A percentile compares a stretch with the other conserved stretches of the same genome.
Evolutionary conservation across 2,329 filamentous ascomycete genomes (phyloP).

Genomic region (Fonsecaea pugnacius): DNA sequence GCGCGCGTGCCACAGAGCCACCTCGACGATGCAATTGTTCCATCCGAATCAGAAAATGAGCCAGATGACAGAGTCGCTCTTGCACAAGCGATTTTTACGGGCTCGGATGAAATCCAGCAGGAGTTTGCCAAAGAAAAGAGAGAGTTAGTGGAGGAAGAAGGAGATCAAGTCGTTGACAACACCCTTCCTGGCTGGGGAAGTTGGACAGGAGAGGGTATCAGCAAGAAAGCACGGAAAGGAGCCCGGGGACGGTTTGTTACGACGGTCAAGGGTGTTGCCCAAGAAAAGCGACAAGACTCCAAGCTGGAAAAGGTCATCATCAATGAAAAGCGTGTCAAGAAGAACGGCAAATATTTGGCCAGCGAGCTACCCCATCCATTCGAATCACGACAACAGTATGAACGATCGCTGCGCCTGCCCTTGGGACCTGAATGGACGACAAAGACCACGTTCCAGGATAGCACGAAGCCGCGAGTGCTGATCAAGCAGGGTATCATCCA

Average conservation of each 20-base stretch:
- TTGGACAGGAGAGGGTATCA: slow-evolving; percentile 85
- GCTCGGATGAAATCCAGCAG: slow-evolving; percentile 63
- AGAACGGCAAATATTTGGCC: slow-evolving; percentile 89
- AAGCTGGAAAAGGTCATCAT: slow-evolving; percentile 86
- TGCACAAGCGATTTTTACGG: slow-evolving; percentile 83
- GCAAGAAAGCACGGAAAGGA: slow-evolving; percentile 63
- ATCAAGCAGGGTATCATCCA: slow-evolving; percentile 89
- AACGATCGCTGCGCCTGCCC: slow-evolving; percentile 81
- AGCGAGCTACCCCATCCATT: slow-evolving; percentile 84
- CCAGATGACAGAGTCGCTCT: slow-evolving; percentile 60
- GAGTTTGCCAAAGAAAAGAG: slow-evolving; percentile 83
- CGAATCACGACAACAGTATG: slow-evolving; percentile 70
- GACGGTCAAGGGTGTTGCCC: slow-evolving; percentile 69
- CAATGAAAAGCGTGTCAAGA: slow-evolving; percentile 86
- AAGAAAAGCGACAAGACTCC: slow-evolving; percentile 76
- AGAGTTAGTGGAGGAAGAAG: slow-evolving; percentile 72
- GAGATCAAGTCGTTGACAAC: slow-evolving; percentile 78
- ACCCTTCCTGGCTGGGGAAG: slow-evolving; percentile 93
- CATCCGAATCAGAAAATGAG: slow-evolving; percentile 47
- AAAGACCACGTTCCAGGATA: slow-evolving; percentile 90
- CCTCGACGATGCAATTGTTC: slow-evolving; percentile 30
- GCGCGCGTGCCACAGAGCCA: slow-evolving; percentile 30
- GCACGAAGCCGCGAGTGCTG: slow-evolving; percentile 85
- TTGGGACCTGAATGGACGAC: slow-evolving; percentile 94
- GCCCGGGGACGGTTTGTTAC: slow-evolving; percentile 59